These are phyloP conservation scores for Erodium trifolium DNA, from an alignment of 441 rosid genomes.

Conservation along the genomic window DNA sequence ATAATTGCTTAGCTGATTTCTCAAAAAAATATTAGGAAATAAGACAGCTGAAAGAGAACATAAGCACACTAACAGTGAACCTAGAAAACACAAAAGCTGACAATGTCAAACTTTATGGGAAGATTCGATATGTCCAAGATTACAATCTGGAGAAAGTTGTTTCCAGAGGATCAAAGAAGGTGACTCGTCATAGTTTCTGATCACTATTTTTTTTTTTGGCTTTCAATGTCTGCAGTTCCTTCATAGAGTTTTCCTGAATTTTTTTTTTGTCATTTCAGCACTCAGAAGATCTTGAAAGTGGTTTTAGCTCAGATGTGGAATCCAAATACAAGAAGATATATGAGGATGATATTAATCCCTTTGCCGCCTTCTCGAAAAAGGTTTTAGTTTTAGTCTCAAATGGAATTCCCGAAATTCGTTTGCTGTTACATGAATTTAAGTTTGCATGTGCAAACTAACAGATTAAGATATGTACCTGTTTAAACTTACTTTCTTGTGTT, in stretches of 20 bases:
- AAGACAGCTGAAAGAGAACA: conserved; percentile 82
- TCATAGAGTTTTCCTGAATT: conserved; percentile 11
- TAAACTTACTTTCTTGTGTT: conserved; percentile 13
- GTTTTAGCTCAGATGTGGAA: conserved; percentile 87
- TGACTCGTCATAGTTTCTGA: conserved; percentile 19
- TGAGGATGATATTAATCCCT: conserved; percentile 54
- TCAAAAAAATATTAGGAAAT: conserved; percentile 46
- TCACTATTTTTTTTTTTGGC: conserved; percentile 9
- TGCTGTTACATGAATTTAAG: not conserved
- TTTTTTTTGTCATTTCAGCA: conserved; percentile 32
- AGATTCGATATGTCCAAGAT: conserved; percentile 92
- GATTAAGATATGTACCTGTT: not conserved
- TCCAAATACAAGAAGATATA: conserved; percentile 54
- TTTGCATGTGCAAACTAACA: too few species aligned
- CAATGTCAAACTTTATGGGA: conserved; percentile 90
- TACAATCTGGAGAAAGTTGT: conserved; percentile 88
- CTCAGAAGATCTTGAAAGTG: conserved; percentile 87
- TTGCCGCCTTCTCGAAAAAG: conserved; percentile 99
- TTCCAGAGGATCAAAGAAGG: conserved; percentile 92
- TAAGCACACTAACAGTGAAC: conserved; percentile 62
- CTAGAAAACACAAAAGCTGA: conserved; percentile 91
- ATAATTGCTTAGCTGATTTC: conserved; percentile 8
- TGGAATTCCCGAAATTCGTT: not conserved
- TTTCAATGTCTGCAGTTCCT: conserved; percentile 10
- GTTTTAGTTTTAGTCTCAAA: conserved; percentile 23